Percentiles rank a stretch among this genome's conserved stretches.
phyloP scores from a whole-genome alignment of 2,329 filamentous ascomycete species.

The Ceratocystiopsis brevicomis region DNA sequence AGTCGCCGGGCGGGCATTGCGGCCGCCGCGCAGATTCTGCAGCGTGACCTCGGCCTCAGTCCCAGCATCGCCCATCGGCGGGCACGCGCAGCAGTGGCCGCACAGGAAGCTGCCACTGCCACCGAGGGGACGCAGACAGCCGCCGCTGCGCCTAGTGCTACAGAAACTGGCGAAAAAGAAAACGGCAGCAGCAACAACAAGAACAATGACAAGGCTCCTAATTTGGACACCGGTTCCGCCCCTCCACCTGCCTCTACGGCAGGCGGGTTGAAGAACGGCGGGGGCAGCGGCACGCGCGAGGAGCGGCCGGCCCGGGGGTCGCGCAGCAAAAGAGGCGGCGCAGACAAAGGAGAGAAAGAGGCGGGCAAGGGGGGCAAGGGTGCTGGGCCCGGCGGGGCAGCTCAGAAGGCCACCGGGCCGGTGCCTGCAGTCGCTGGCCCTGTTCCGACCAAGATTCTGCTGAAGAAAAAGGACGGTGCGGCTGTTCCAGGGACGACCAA shows the following conservation, averaged over 20 bases:
- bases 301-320: slow-evolving; percentile 6
- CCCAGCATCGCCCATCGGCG: slow-evolving; percentile 43
- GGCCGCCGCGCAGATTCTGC: slow-evolving; percentile 43
- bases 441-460: slow-evolving; percentile 14
- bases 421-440: slow-evolving; percentile 8
- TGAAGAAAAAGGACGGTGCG: slow-evolving; percentile 21
- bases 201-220: too few species aligned
- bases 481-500: slow-evolving; percentile 9
- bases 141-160: slow-evolving; percentile 13
- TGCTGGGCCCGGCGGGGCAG: slow-evolving; percentile 5
- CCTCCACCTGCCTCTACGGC: not conserved
- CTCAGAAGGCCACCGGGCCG: slow-evolving; percentile 1
- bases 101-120: slow-evolving; percentile 22
- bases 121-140: slow-evolving; percentile 33
- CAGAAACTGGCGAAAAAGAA: slow-evolving; percentile 13
- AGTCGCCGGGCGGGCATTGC: slow-evolving; percentile 41
- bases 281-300: slow-evolving; percentile 1
- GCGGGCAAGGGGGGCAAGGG: slow-evolving; percentile 4
- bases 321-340: slow-evolving; percentile 9
- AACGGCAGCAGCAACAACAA: slow-evolving; percentile 9
- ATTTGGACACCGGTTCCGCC: too few species aligned
- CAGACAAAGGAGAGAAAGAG: slow-evolving; percentile 10
- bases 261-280: not conserved
- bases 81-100: slow-evolving; percentile 22
- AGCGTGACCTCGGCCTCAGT: slow-evolving; percentile 46